phyloP scores from a whole-genome alignment of 108 stramenopile genomes.

The Nitzschia putrida region DNA sequence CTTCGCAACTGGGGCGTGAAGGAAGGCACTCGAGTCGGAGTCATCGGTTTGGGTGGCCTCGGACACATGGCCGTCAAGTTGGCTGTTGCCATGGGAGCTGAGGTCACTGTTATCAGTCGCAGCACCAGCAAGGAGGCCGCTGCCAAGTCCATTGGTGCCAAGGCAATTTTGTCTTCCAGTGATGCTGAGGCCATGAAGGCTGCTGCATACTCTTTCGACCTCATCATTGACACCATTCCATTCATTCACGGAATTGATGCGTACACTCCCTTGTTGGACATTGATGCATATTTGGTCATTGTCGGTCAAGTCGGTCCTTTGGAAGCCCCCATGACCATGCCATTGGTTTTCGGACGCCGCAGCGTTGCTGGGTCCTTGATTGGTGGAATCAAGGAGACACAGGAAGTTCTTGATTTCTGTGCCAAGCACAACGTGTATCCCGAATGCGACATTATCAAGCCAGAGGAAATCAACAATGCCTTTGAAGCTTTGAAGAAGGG shows the following conservation, averaged over 20 bases:
- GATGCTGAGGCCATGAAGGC: constrained; percentile 40
- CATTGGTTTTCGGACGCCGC: constrained; percentile 15
- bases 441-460: constrained; percentile 35
- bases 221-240: constrained; percentile 49
- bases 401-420: constrained; percentile 59
- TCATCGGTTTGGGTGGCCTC: constrained; percentile 63
- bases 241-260: constrained; percentile 31
- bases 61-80: constrained; percentile 61
- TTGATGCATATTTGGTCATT: constrained; percentile 30
- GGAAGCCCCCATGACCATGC: constrained; percentile 8
- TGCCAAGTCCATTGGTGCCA: constrained; percentile 41
- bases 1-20: constrained; percentile 35
- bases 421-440: constrained; percentile 39
- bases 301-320: constrained; percentile 21
- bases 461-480: not conserved
- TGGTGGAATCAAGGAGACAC: constrained; percentile 59
- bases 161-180: constrained; percentile 17
- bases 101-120: constrained; percentile 44
- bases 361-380: constrained; percentile 36
- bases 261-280: constrained; percentile 33
- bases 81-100: constrained; percentile 46
- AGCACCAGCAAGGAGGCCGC: constrained; percentile 37
- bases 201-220: constrained; percentile 38
- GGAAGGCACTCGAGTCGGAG: constrained; percentile 26
- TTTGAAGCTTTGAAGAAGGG: constrained; percentile 8